Evolutionary conservation across 2,329 filamentous ascomycete genomes (phyloP), one percentile per base, ranked within the genome.

Genomic region (Alternaria sp.): DNA sequence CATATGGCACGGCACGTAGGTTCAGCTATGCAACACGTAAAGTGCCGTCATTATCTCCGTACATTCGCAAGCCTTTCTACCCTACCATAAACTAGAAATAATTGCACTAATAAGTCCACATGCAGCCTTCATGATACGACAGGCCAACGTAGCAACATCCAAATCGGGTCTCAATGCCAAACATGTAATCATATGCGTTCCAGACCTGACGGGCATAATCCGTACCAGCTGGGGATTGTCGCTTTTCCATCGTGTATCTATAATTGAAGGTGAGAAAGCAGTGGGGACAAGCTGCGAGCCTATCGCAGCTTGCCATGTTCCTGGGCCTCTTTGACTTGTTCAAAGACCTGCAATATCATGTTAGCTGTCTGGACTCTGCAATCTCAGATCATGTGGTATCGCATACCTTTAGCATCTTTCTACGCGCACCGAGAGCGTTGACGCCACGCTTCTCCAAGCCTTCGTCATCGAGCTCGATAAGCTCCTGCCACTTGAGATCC

Each of bases 341-440:
- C 95, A 81, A 98, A 98, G 58, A 98, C 88, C 88, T 90, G 70
- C 43, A 53, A 10, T n/a, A n/a, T 9, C 34, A 54, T 59, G 68
- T 83, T 77, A 82, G 78, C 27, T 16, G 30, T 14, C 25, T 27
- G 11, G 11, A 6, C 11, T 30, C 4, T 12, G n/a, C 18, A 22
- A 55, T 9, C 14, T 22, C 9, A 4, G 4, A 4, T 4, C 10
- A 30, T 22, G 56, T 41, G 28, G n/a, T n/a, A 32, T 27, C 54
- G 14, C 80, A 80, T 78, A 90, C 95, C 88, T 99, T 99, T 63
- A 99, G 84, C 92, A 99, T 96, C 87, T 99, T 99, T 78, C 94
- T 91, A 70, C 95, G 86, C 18, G 95, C 95, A 71, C 95, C 95
- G 58, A 98, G 86, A 55, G 95, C 95, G 78, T 97, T 97, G 32